Evolutionary conservation across 331 rosid genomes (phyloP).

Genomic region (Spiraea crenata): DNA sequence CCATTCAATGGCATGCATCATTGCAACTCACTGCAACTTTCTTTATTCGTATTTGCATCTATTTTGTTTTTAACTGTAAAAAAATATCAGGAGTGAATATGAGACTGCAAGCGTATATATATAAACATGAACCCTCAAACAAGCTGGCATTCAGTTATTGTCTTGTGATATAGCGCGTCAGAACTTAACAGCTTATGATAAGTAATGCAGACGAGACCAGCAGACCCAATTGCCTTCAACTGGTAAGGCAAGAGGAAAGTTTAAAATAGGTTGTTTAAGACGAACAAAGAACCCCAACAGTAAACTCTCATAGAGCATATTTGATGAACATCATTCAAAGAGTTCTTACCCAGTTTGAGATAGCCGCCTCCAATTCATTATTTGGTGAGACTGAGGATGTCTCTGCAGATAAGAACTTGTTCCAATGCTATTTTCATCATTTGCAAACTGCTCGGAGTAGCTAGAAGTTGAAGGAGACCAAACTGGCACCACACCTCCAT

Average conservation of each 20-base stretch:
- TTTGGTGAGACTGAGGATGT: slow-evolving; percentile 88
- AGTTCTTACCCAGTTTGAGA: slow-evolving; percentile 87
- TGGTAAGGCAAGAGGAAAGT: slow-evolving; percentile 24
- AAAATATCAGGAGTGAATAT: neutral
- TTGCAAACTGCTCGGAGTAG: slow-evolving; percentile 70
- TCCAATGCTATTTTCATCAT: slow-evolving; percentile 67
- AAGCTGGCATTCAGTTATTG: slow-evolving; percentile 10
- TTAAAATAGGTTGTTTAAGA: slow-evolving; percentile 1
- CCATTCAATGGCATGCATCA: slow-evolving; percentile 22
- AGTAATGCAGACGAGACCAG: neutral
- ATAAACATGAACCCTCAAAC: slow-evolving; percentile 8
- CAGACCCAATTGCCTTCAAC: slow-evolving; percentile 3
- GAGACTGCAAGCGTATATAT: neutral
- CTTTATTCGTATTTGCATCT: slow-evolving; percentile 21
- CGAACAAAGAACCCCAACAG: neutral
- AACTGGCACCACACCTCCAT: slow-evolving; percentile 79
- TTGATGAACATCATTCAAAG: slow-evolving; percentile 18
- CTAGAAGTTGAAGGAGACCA: slow-evolving; percentile 78
- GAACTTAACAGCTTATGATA: neutral
- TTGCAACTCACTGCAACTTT: slow-evolving; percentile 36
- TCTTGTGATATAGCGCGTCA: neutral
- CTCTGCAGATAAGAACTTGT: slow-evolving; percentile 69
- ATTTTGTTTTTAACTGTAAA: slow-evolving; percentile 39
- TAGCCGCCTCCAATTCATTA: slow-evolving; percentile 71
- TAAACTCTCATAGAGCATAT: neutral